Percentiles rank a stretch among this genome's conserved stretches.
Conservation (phyloP, 768 basidiomycete species). For the Mycena capillaripes region DNA sequence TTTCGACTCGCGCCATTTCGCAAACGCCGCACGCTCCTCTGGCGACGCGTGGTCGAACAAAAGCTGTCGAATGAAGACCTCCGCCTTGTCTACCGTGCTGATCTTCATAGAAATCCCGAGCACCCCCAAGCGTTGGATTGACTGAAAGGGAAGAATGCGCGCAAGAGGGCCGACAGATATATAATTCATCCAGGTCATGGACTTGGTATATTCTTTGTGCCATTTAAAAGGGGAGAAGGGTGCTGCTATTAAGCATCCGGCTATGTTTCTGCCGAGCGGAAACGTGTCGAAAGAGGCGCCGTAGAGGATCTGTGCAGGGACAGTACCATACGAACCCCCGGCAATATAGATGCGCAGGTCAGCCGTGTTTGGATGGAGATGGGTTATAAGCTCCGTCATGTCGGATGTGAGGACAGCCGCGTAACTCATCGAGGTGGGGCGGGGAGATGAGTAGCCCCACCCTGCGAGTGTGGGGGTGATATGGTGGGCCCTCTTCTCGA, state of each 20-base stretch:
- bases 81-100: conserved; percentile 54
- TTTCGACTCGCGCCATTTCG: conserved; percentile 56
- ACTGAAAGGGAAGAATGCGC: conserved; percentile 56
- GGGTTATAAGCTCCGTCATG: conserved; percentile 54
- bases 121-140: conserved; percentile 50
- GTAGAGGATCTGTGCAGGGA: conserved; percentile 69
- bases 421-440: conserved; percentile 46
- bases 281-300: conserved; percentile 65
- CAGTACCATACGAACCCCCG: conserved; percentile 69
- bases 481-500: conserved; percentile 58
- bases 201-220: conserved; percentile 60
- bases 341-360: conserved; percentile 56
- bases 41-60: conserved; percentile 54
- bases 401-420: conserved; percentile 52
- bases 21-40: conserved; percentile 55
- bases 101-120: conserved; percentile 51
- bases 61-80: conserved; percentile 52
- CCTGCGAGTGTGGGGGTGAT: conserved; percentile 69
- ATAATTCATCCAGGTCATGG: conserved; percentile 63
- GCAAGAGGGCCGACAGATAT: conserved; percentile 61
- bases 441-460: conserved; percentile 60
- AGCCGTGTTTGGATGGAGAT: conserved; percentile 52
- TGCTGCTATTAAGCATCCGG: conserved; percentile 61
- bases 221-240: conserved; percentile 62
- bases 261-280: conserved; percentile 61